These are phyloP conservation scores for Termitomyces sp. DNA, from an alignment of 768 basidiomycete genomes.

Conservation along the genomic window DNA sequence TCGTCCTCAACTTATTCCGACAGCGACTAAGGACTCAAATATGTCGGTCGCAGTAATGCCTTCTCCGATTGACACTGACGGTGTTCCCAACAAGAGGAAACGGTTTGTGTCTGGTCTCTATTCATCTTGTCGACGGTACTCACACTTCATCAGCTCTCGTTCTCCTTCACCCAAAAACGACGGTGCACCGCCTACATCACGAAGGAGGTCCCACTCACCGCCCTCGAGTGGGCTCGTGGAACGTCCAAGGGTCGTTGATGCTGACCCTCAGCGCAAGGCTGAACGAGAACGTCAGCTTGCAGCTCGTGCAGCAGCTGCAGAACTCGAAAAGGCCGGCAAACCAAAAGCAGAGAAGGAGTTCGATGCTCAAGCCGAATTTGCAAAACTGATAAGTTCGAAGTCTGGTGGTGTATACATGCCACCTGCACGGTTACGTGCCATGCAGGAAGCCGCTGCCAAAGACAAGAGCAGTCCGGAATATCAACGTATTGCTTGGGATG, in stretches of 20 bases:
- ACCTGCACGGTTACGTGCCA: slow-evolving; percentile 85
- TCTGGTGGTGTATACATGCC: slow-evolving; percentile 97
- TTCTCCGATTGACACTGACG: slow-evolving; percentile 23
- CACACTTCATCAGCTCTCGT: slow-evolving; percentile 35
- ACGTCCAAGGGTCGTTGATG: slow-evolving; percentile 52
- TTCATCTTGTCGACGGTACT: neutral
- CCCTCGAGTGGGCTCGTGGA: slow-evolving; percentile 23
- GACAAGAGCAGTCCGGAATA: slow-evolving; percentile 88
- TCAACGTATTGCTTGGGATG: slow-evolving; percentile 97
- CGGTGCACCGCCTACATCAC: slow-evolving; percentile 38
- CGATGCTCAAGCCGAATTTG: slow-evolving; percentile 83
- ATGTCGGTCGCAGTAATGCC: slow-evolving; percentile 41
- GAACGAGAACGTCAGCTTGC: slow-evolving; percentile 81
- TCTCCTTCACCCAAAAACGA: slow-evolving; percentile 40
- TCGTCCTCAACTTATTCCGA: slow-evolving; percentile 6
- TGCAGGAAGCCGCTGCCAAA: slow-evolving; percentile 77
- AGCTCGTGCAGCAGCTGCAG: slow-evolving; percentile 62
- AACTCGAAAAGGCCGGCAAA: slow-evolving; percentile 59
- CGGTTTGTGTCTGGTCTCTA: slow-evolving; percentile 26
- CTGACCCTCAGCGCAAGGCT: slow-evolving; percentile 70
- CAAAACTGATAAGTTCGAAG: slow-evolving; percentile 75
- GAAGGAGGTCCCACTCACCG: slow-evolving; percentile 44
- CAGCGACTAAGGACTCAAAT: slow-evolving; percentile 8
- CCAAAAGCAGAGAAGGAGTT: slow-evolving; percentile 47
- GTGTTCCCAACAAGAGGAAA: slow-evolving; percentile 43